Evolutionary conservation across 768 basidiomycete species (phyloP).

Genomic region (Tricholoma sp.): DNA sequence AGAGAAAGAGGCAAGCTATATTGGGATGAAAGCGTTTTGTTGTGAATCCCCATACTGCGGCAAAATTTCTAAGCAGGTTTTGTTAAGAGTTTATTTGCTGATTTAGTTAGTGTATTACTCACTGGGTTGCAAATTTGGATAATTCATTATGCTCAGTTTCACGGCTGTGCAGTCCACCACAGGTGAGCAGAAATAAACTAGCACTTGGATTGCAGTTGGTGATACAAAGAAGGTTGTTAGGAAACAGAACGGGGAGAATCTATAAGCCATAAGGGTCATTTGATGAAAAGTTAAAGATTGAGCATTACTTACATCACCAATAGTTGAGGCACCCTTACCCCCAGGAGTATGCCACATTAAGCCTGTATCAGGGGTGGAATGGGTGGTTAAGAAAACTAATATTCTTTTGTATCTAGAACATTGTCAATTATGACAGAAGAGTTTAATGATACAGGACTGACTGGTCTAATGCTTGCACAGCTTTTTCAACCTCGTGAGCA

Average conservation of each 20-base stretch:
- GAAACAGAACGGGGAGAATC: background rate
- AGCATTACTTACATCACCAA: background rate
- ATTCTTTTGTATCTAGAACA: too few relatives aligned
- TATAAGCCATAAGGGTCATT: background rate
- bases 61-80: too few relatives aligned
- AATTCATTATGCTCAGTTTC: too few relatives aligned
- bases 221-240: background rate
- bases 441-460: too few relatives aligned
- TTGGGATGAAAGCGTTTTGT: too few relatives aligned
- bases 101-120: too few relatives aligned
- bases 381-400: background rate
- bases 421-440: too few relatives aligned
- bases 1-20: too few relatives aligned
- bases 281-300: too few relatives aligned
- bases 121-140: too few relatives aligned
- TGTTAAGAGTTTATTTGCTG: too few relatives aligned
- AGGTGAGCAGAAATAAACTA: background rate
- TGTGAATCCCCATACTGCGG: too few relatives aligned
- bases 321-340: background rate
- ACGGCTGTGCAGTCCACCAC: background rate
- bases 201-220: background rate
- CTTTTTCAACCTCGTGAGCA: background rate
- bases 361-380: background rate
- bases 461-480: background rate
- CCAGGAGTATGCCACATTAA: background rate